Percentiles rank a stretch among this genome's conserved stretches.
Evolutionary conservation across 2,329 filamentous ascomycete species (phyloP).

Genomic region (Dactylellina drechsleri): DNA sequence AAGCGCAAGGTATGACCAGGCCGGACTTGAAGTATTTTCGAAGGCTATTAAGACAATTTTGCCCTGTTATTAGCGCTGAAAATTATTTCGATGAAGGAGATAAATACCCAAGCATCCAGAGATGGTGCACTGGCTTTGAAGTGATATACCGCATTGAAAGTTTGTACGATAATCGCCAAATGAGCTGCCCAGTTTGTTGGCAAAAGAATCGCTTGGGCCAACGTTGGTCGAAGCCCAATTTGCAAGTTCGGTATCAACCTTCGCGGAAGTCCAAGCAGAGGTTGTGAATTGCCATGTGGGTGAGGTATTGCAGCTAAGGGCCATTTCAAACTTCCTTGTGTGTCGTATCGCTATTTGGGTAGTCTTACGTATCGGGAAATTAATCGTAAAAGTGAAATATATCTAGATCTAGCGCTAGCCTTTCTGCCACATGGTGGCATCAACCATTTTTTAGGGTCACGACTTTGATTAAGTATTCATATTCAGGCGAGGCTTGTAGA

Average conservation of each 20-base stretch:
- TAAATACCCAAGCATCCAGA: background rate
- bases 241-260: conserved; percentile 1
- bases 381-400: no score
- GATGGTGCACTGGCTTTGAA: conserved; percentile 5
- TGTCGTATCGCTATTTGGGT: no score
- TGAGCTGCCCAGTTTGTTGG: background rate
- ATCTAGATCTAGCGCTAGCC: no score
- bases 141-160: conserved; percentile 6
- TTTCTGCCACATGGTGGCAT: no score
- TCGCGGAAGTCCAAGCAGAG: background rate
- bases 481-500: no score
- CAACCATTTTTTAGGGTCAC: no score
- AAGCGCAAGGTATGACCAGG: background rate
- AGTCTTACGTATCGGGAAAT: no score
- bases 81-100: background rate
- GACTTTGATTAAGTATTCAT: no score
- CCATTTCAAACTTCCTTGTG: background rate
- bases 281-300: conserved; percentile 8
- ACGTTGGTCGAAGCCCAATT: background rate
- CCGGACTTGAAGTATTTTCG: background rate
- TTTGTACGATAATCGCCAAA: background rate
- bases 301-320: background rate
- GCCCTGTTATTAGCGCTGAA: background rate
- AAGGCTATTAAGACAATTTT: background rate
- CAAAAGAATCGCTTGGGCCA: background rate